Conservation (phyloP, 106 monocot genomes). For the Amphibolis antarctica region DNA sequence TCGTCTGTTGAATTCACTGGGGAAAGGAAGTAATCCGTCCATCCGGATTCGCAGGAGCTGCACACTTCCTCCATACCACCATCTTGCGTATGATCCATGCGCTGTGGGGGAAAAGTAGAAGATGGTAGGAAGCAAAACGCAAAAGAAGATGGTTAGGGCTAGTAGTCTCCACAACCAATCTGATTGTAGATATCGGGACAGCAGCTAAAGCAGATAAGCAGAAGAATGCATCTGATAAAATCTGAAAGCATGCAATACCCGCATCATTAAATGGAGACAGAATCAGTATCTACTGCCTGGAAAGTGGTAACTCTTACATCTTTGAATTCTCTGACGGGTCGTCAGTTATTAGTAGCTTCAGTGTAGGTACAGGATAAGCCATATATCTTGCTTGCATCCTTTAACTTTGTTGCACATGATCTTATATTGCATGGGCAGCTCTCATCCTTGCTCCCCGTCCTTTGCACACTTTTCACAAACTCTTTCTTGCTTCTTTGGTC, state of each 20-base stretch:
- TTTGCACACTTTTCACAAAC: background rate
- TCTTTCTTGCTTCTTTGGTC: constrained; percentile 2
- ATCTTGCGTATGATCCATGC: constrained; percentile 1
- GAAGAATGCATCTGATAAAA: constrained; percentile 1
- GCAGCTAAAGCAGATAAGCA: background rate
- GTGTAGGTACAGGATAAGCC: constrained; percentile 5
- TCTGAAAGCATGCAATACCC: constrained; percentile 9
- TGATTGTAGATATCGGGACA: background rate
- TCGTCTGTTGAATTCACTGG: constrained; percentile 4
- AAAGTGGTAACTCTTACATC: constrained; percentile 5
- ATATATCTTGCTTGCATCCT: background rate
- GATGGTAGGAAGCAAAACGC: background rate
- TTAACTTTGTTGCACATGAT: constrained; percentile 5
- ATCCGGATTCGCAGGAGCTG: constrained; percentile 9
- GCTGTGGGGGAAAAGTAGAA: background rate
- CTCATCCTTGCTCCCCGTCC: background rate
- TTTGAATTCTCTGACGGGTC: constrained; percentile 1
- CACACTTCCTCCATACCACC: constrained; percentile 1
- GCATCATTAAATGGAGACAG: constrained; percentile 8
- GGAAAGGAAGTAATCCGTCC: constrained; percentile 8
- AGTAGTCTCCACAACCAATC: background rate
- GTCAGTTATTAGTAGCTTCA: constrained; percentile 3
- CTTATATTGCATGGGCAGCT: constrained; percentile 6
- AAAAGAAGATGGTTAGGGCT: background rate
- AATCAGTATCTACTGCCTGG: background rate